These are phyloP conservation scores for Xylariaceae sp. DNA, from an alignment of 2,329 filamentous ascomycete species.

Conservation along the genomic window DNA sequence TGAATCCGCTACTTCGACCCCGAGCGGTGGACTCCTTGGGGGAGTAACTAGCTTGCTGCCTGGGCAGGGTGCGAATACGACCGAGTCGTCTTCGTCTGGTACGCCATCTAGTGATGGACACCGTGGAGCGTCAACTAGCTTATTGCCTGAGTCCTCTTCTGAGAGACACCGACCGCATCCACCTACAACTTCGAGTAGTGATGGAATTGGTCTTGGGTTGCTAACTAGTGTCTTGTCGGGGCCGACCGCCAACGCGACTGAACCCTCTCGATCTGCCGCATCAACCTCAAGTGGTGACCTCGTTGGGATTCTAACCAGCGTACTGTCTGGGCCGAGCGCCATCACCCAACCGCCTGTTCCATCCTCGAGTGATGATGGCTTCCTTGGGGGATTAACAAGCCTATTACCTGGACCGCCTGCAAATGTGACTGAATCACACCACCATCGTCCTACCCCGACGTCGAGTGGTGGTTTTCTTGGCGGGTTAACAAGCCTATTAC, in stretches of 20 bases:
- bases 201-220: constrained; percentile 6
- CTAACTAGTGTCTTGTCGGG: constrained; percentile 8
- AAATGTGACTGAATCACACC: constrained; percentile 17
- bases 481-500: not conserved
- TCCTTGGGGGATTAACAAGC: constrained; percentile 16
- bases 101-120: not conserved
- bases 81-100: constrained; percentile 10
- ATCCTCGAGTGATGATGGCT: constrained; percentile 7
- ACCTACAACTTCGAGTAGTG: not conserved
- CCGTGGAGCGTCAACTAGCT: not conserved
- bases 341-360: not conserved
- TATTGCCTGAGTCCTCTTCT: not conserved
- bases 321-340: not conserved
- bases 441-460: not conserved
- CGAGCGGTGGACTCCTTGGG: not conserved
- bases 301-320: not conserved
- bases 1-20: not conserved
- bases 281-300: not conserved
- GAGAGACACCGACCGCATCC: not conserved
- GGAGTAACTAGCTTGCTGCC: constrained; percentile 7
- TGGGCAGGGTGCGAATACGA: constrained; percentile 13
- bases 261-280: not conserved
- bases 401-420: constrained; percentile 1
- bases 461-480: not conserved
- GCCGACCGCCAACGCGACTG: constrained; percentile 16